phyloP scores from a whole-genome alignment of 495 filamentous ascomycete species.

The Aspergillus sparsus region DNA sequence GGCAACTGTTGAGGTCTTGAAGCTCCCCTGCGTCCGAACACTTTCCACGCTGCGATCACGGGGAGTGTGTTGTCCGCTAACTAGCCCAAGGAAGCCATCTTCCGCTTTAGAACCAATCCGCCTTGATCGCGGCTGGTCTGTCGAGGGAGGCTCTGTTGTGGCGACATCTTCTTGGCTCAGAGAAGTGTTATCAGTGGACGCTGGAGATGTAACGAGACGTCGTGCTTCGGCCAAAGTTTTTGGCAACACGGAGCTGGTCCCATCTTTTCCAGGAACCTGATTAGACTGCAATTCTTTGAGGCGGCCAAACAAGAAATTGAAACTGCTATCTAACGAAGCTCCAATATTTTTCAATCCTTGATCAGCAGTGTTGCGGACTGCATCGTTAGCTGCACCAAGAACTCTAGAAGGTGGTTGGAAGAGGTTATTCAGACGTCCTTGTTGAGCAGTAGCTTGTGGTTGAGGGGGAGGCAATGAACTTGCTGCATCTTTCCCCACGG shows the following conservation, averaged over 20 bases:
- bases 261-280: slow-evolving; percentile 46
- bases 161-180: slow-evolving; percentile 49
- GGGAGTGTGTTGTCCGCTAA: slow-evolving; percentile 59
- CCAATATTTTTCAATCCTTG: slow-evolving; percentile 88
- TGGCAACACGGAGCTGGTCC: slow-evolving; percentile 57
- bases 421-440: slow-evolving; percentile 76
- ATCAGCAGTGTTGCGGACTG: slow-evolving; percentile 82
- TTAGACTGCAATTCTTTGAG: slow-evolving; percentile 65
- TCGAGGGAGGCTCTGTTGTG: slow-evolving; percentile 42
- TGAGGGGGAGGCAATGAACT: slow-evolving; percentile 45
- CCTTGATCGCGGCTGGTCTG: slow-evolving; percentile 38
- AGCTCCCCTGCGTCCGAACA: slow-evolving; percentile 55
- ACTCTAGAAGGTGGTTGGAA: slow-evolving; percentile 78
- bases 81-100: slow-evolving; percentile 61
- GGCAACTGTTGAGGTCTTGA: slow-evolving; percentile 31
- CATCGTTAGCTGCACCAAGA: slow-evolving; percentile 79
- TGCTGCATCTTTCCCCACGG: slow-evolving; percentile 37
- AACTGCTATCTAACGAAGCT: slow-evolving; percentile 81
- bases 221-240: slow-evolving; percentile 91
- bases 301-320: slow-evolving; percentile 90
- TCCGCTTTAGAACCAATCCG: slow-evolving; percentile 44
- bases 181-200: slow-evolving; percentile 54
- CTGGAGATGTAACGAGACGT: slow-evolving; percentile 76
- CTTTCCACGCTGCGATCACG: slow-evolving; percentile 81
- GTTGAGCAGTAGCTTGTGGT: slow-evolving; percentile 47